These are phyloP conservation scores for Claviceps capensis DNA, from an alignment of 2,329 filamentous ascomycete genomes.

Conservation along the genomic window DNA sequence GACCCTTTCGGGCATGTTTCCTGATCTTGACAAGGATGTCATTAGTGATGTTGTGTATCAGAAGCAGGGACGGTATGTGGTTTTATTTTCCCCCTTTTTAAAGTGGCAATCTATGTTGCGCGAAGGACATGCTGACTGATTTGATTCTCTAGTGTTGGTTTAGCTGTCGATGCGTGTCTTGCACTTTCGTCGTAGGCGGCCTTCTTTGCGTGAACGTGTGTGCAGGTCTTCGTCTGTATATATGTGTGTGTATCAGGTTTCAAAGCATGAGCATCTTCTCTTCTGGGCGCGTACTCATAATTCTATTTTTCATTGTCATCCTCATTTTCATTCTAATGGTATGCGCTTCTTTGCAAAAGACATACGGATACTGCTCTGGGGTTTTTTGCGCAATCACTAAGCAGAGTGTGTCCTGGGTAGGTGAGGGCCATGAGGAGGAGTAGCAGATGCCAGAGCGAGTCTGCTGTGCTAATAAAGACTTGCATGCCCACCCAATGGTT, in stretches of 20 bases:
- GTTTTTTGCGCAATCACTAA: too few relatives aligned
- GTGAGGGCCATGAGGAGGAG: too few relatives aligned
- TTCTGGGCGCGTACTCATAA: neutral
- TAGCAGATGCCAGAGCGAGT: too few relatives aligned
- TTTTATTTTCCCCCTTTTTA: neutral
- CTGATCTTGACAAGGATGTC: conserved; percentile 81
- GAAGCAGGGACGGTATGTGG: conserved; percentile 77
- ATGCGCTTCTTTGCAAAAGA: too few relatives aligned
- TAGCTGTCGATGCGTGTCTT: conserved; percentile 77
- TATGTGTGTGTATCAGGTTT: too few relatives aligned
- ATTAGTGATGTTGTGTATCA: conserved; percentile 94
- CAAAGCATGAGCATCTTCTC: neutral
- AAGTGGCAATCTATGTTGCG: neutral
- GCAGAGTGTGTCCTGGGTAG: too few relatives aligned
- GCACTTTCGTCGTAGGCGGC: conserved; percentile 40
- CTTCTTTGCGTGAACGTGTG: neutral
- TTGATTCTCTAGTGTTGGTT: conserved; percentile 47
- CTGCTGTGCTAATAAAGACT: too few relatives aligned
- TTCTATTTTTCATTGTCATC: neutral
- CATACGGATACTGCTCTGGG: too few relatives aligned
- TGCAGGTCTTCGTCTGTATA: too few relatives aligned
- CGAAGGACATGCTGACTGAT: neutral
- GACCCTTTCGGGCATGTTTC: conserved; percentile 92
- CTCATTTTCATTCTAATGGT: neutral
- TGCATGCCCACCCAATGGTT: too few relatives aligned